Base-by-base conservation (phyloP, 2,329 filamentous ascomycete genomes). In the Kalaharituber pfeilii region DNA sequence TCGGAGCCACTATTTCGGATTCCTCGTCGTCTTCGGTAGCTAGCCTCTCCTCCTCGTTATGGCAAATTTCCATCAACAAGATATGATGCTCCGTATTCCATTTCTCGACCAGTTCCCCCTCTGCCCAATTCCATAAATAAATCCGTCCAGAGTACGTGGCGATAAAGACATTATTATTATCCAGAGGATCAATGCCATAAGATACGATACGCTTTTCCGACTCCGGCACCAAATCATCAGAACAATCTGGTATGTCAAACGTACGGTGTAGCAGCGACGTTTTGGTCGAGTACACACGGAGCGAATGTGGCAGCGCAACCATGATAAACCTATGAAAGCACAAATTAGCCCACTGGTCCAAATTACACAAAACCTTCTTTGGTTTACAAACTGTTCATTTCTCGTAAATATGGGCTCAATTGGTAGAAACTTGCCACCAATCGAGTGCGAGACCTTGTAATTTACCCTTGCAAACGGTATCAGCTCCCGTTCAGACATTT, bases 181-280 rank as follows among this genome's bases (percentile, higher is more conserved):
- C 70, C 50, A 65, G 63, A 27, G 70, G 69, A 53, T 73, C 80
- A 28, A 79, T 60, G 20, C 71, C 70, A 62, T 73, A 79, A 24
- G 72, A 71, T 22, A 72, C 68, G 22, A 81, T 69, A 9, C 65
- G 67, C 22, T 71, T 67, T 2, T 53, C 49, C 6, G 55, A 55
- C 3, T 54, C 49, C 22, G 20, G 45, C 8, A n/a, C 49, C 49
- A 47, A 52, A 55, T 50, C 54, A 52, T 47, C 15, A 25, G 5
- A 20, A 22, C 53, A 51, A 50, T 62, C 68, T 65, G 61, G 71
- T 60, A 81, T 70, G 11, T 76, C 70, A 50, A 95, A 81, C 54
- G 80, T 78, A 61, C 86, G 80, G 47, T 86, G 73, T 22, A 93
- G 77, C 50, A 93, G 76, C 1, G 91, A 96, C 53, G 86, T 87